Percentiles rank a stretch among this genome's conserved stretches.
phyloP scores from a whole-genome alignment of 306 rosid species.

The Begonia fuchsioides region DNA sequence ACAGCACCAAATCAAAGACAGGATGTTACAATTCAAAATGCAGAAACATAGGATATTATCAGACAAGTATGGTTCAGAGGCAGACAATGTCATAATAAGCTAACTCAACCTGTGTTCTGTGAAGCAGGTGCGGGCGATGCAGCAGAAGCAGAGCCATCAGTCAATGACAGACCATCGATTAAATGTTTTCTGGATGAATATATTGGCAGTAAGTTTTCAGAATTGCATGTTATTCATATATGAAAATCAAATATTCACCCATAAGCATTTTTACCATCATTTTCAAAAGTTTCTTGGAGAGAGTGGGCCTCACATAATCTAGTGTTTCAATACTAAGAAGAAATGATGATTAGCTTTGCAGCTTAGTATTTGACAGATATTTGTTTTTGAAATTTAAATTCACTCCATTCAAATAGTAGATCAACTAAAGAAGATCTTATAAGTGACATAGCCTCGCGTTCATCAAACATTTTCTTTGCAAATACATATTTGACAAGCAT shows the following conservation, averaged over 20 bases:
- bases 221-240: background rate
- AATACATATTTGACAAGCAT: background rate
- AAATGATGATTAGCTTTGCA: too few species aligned
- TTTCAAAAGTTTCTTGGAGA: background rate
- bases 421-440: too few species aligned
- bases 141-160: slow-evolving; percentile 11
- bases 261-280: background rate
- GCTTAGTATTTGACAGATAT: too few species aligned
- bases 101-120: slow-evolving; percentile 18
- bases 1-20: too few species aligned
- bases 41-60: background rate
- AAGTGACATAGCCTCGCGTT: too few species aligned
- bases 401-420: too few species aligned
- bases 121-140: slow-evolving; percentile 12
- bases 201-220: slow-evolving; percentile 8
- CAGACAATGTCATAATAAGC: slow-evolving; percentile 3
- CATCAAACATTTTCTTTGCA: too few species aligned
- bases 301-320: too few species aligned
- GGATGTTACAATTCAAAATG: background rate
- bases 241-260: too few species aligned
- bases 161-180: slow-evolving; percentile 19
- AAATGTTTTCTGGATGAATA: slow-evolving; percentile 38
- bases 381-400: too few species aligned
- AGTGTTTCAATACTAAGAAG: too few species aligned
- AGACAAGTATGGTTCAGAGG: background rate